Evolutionary conservation across 2,329 filamentous ascomycete species (phyloP).

Genomic region (Cytospora piceicola): DNA sequence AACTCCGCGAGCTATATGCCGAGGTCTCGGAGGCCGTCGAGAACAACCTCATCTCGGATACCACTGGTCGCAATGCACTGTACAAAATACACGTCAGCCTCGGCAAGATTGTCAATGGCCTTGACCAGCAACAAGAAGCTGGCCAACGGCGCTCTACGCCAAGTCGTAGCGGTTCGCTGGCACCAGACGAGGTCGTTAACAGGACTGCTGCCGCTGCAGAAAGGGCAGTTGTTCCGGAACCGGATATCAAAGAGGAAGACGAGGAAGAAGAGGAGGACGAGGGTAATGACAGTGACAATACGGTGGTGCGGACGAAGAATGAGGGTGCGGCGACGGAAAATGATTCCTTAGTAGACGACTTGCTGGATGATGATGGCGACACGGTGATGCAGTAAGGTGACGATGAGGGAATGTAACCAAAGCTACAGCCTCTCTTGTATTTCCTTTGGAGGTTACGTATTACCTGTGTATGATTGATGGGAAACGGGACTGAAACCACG

Average conservation of each 20-base stretch:
- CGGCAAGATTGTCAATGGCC: conserved; percentile 67
- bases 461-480: conserved; percentile 5
- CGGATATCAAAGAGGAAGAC: conserved; percentile 54
- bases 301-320: conserved; percentile 32
- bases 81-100: conserved; percentile 71
- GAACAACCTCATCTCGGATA: conserved; percentile 61
- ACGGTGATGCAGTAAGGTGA: conserved; percentile 25
- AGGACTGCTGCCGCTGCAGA: conserved; percentile 10
- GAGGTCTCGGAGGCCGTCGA: conserved; percentile 67
- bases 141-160: conserved; percentile 42
- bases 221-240: conserved; percentile 45
- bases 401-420: conserved; percentile 33
- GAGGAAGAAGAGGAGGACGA: conserved; percentile 40
- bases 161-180: conserved; percentile 51
- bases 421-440: conserved; percentile 12
- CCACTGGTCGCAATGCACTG: conserved; percentile 64
- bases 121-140: conserved; percentile 50
- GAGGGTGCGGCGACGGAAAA: conserved; percentile 20
- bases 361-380: conserved; percentile 43
- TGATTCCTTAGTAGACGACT: conserved; percentile 46
- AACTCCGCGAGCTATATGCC: conserved; percentile 61
- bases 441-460: neutral
- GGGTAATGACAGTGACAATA: conserved; percentile 37
- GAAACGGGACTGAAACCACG: conserved; percentile 5
- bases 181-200: conserved; percentile 38